Percentiles rank a stretch among this genome's conserved stretches.
phyloP scores from a whole-genome alignment of 202 grass and related monocot species.

The Cymbopogon flexuosus region DNA sequence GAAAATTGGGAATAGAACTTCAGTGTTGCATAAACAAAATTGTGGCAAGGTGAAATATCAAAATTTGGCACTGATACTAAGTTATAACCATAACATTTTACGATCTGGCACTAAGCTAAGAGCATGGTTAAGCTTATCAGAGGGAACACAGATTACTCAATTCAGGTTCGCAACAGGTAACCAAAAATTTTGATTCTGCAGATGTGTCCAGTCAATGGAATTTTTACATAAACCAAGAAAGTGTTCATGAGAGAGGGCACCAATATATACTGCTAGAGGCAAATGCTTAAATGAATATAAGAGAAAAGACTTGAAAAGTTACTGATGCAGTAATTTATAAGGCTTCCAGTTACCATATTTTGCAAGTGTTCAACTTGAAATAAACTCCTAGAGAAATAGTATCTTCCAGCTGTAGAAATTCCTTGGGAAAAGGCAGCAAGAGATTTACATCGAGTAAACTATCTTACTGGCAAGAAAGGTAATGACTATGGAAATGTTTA shows the following conservation, averaged over 20 bases:
- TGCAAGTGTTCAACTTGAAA: not conserved
- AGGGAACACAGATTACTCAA: not conserved
- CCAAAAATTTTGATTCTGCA: not conserved
- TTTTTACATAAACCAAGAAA: not conserved
- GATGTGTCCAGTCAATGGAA: not conserved
- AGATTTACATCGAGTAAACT: not conserved
- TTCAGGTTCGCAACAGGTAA: not conserved
- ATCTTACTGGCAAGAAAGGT: not conserved
- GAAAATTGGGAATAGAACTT: not conserved
- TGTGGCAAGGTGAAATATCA: not conserved
- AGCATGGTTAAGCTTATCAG: not conserved
- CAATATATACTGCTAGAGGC: not conserved
- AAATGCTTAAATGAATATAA: not conserved
- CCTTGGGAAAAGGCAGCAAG: not conserved
- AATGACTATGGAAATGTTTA: not conserved
- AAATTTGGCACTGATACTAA: not conserved
- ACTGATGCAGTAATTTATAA: not conserved
- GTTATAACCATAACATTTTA: not conserved
- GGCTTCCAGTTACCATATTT: not conserved
- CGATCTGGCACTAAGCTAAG: not conserved
- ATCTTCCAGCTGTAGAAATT: not conserved
- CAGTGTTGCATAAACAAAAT: not conserved
- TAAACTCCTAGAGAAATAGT: not conserved
- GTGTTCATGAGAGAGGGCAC: not conserved
- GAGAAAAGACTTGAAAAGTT: not conserved